Evolutionary conservation across 148 eudicot species (phyloP).

Genomic region (Pharnaceum exiguum): DNA sequence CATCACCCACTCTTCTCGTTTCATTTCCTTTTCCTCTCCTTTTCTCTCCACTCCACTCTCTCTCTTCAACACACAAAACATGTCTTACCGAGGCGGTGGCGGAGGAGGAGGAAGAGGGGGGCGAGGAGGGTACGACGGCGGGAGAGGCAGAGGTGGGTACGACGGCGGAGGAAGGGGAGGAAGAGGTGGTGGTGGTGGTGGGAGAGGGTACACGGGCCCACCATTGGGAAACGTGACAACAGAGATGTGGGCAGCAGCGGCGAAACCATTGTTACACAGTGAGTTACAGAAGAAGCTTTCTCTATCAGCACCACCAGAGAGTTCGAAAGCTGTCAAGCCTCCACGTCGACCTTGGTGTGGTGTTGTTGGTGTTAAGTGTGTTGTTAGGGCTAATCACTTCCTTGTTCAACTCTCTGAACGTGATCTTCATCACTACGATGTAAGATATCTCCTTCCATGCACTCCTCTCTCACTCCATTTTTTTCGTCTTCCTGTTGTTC

Average conservation of each 20-base stretch:
- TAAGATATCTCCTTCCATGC: conserved; percentile 15
- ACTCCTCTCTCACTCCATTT: not conserved
- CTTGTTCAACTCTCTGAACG: conserved; percentile 39
- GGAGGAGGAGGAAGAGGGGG: conserved; percentile 16
- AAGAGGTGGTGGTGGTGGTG: conserved; percentile 14
- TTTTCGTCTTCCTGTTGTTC: not conserved
- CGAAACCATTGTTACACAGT: not conserved
- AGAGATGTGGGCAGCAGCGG: conserved; percentile 15
- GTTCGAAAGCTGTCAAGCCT: conserved; percentile 26
- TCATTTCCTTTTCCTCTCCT: too few species aligned
- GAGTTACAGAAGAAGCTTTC: not conserved
- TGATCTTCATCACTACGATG: conserved; percentile 70
- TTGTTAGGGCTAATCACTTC: conserved; percentile 65
- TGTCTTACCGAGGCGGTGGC: conserved; percentile 17
- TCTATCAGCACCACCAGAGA: conserved; percentile 28
- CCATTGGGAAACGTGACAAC: conserved; percentile 1
- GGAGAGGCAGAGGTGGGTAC: conserved; percentile 9
- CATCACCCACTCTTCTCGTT: too few species aligned
- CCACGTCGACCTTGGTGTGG: conserved; percentile 69
- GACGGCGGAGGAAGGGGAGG: conserved; percentile 1
- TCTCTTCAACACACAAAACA: too few species aligned
- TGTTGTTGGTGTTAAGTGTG: conserved; percentile 28
- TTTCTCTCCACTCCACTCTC: too few species aligned
- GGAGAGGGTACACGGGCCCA: not conserved
- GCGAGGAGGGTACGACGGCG: conserved; percentile 6